Base-by-base conservation (phyloP, 306 rosid genomes). In the Dryas alaskensis region DNA sequence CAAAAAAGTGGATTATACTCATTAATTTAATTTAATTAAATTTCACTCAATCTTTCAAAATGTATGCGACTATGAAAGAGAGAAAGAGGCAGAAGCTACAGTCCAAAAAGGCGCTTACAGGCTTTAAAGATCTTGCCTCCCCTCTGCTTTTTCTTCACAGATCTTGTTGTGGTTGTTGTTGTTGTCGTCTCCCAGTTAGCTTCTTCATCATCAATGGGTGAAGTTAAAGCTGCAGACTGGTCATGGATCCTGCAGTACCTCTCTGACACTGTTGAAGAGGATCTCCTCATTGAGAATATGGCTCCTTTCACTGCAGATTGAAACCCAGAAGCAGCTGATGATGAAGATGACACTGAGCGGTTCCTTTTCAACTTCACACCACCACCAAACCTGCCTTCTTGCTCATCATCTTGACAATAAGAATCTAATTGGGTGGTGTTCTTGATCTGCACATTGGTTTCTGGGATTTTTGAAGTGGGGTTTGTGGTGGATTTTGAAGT, bases 231-330 rank as follows among this genome's bases (percentile, higher is more conserved):
- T 79, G 78, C 70, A 68, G 74, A 81, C 74, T 88, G 90, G 62
- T 88, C 89, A 76, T 92, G 89, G 74, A 92, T 92, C 91, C 94
- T 86, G 43, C 87, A 55, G 78, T 92, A 90, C 57, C 96, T 83
- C 65, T 92, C 98, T 10, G 96, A 77, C 43, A 86, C 75, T 25
- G 89, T 89, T 0, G 98, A 88, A 45, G 96, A 92, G 48, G 92
- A 90, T 81, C 98, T 86, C 81, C 82, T 80, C 89, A 87, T 70
- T 22, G 98, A 89, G n/a, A 82, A 77, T 42, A 69, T 14, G 14
- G 86, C 87, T 73, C 83, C 86, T 78, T 81, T 92, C 85, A 89
- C 68, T 45, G 84, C 77, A 2, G 85, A 60, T 12, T 83, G 91
- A 61, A 86, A 50, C 19, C 90, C 86, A 13, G 81, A 59, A 0